Evolutionary conservation across 1,139 yeast genomes (phyloP), one percentile per base, ranked within the genome.

Genomic region (Zygoascus hellenicus): DNA sequence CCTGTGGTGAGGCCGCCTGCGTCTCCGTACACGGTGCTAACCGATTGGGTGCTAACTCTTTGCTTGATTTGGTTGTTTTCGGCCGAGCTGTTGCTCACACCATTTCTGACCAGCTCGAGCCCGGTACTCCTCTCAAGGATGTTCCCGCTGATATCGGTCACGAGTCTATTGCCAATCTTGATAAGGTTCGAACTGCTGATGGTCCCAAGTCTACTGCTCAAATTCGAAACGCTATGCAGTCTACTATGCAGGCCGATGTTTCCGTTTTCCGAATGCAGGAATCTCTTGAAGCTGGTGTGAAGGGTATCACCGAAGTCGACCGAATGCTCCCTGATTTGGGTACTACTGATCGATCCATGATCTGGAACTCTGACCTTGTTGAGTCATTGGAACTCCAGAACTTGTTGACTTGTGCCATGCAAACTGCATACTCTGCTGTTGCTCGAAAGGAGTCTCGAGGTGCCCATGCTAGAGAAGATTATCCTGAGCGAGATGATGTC

Each of bases 11-110:
- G 76, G 92, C 95, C 56, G 98, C 97, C 44, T 90, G 97, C 78
- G 97, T 95, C 56, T 89, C 97, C 38, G 98, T 92, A 50, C 98
- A 92, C 68, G 98, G 98, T 73, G 98, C 98, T 55, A 92, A 92
- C 78, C 87, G 98, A 77, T 79, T 92, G 61, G 98, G 98, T 71
- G 98, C 98, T 58, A 92, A 92, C 79, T 92, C 98, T n/a, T 76
- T 92, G 61, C 81, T 92, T 65, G 98, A 92, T 72, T 77, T 92
- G 70, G 98, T 92, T 56, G 97, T 92, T 55, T 92, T 92, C 63
- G 98, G 98, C 64, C 88, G 98, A 77, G 97, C 97, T 58, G 97
- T 90, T 49, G 83, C 96, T 48, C 95, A 88, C 71, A 87, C 96
- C 52, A 84, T 92, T 66, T 74, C 83, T 55, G 96, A 86, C 65